Evolutionary conservation across 2,329 filamentous ascomycete species (phyloP).

Genomic region (Cladosporium colombiae): DNA sequence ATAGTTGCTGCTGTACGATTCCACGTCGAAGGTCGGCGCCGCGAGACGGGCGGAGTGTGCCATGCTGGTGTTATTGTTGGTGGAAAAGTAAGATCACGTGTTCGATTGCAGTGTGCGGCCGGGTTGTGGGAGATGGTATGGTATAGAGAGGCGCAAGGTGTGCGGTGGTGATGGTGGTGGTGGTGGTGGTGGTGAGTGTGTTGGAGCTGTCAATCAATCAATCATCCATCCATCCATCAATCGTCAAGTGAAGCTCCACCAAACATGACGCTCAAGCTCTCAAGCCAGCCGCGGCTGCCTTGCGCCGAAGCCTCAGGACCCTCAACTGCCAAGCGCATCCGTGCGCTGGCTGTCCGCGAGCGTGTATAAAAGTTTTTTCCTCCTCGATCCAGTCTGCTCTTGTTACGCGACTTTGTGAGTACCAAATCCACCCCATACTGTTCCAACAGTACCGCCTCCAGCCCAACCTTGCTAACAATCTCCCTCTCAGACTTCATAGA

Average conservation of each 20-base stretch:
- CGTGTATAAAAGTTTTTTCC: not conserved
- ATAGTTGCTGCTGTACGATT: conserved; percentile 89
- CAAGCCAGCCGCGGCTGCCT: not conserved
- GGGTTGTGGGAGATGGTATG: not conserved
- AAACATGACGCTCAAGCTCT: conserved; percentile 12
- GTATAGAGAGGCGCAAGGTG: not conserved
- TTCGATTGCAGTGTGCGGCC: not conserved
- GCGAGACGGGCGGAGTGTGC: conserved; percentile 23
- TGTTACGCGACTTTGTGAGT: conserved; percentile 20
- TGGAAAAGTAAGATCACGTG: too few species aligned
- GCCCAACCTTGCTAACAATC: conserved; percentile 2
- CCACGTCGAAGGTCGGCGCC: conserved; percentile 83
- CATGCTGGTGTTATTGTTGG: conserved; percentile 7
- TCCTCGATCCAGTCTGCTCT: not conserved
- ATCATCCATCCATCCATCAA: not conserved
- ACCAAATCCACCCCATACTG: conserved; percentile 3
- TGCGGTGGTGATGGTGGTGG: not conserved
- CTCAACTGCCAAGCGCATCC: not conserved
- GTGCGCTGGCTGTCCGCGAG: not conserved
- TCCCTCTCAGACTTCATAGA: conserved; percentile 22
- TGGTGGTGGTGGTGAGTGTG: not conserved
- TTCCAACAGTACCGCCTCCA: not conserved
- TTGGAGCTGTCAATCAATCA: not conserved
- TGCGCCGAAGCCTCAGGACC: not conserved
- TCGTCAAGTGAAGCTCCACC: conserved; percentile 11